Evolutionary conservation across 768 basidiomycete species (phyloP), one percentile per base, ranked within the genome.

Genomic region (Trametes cinnabarina): DNA sequence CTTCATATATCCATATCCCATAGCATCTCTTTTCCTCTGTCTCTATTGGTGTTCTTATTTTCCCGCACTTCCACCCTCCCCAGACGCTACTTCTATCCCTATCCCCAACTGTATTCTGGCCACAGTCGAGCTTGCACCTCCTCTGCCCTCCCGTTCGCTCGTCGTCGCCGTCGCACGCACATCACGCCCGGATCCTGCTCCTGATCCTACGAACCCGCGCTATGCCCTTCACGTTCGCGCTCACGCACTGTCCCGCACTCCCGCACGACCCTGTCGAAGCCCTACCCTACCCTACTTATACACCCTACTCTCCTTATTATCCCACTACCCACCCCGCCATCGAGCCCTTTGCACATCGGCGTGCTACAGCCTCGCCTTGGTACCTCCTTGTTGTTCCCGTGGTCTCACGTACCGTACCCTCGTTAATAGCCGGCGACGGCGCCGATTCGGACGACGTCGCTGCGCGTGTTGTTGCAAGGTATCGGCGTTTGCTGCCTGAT

Each of bases 1-100:
- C 57, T 55, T 58, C 56, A 62, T 62, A 50, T 62, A 62, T 58
- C 51, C 23, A 56, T 57, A 40, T 50, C 30, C 46, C 55, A 20
- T 55, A 30, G 25, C 54, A 47, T 40, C 54, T 55, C 54, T 46
- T 25, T 23, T 9, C 26, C 23, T 46, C 43, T 54, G 34, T 47
- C 46, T 41, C 54, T 55, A 40, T 40, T 25, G 35, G 37, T 34
- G 19, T 20, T 9, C 49, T 10, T 20, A 39, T 10, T 17, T n/a
- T n/a, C 35, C 15, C 49, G 49, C 10, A 4, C n/a, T 26, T 26
- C 25, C 50, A 30, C 59, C 39, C 22, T 25, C 47, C 17, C 25
- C 32, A 23, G 5, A n/a, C 48, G 32, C 48, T 30, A 23, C 22
- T 34, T 30, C 17, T 41, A 43, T 59, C 46, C 52, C 19, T 49